Conservation (phyloP, 331 rosid genomes). For the Pyracantha coccinea region DNA sequence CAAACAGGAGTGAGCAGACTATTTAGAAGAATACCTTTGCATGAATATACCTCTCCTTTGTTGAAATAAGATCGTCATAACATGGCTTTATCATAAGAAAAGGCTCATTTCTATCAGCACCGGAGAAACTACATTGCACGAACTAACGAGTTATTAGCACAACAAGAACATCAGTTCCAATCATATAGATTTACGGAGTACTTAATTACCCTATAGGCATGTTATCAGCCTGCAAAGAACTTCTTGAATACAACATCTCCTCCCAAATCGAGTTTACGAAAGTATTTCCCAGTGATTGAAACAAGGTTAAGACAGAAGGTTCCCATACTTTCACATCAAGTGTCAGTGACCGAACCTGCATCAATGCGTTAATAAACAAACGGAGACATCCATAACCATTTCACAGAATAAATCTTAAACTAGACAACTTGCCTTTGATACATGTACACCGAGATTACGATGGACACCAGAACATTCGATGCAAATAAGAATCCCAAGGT, state of each 20-base stretch:
- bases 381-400: neutral
- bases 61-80: conserved; percentile 42
- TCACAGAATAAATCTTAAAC: neutral
- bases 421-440: conserved; percentile 55
- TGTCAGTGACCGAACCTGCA: conserved; percentile 65
- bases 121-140: conserved; percentile 34
- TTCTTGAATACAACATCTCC: conserved; percentile 40
- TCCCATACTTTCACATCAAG: conserved; percentile 85
- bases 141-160: conserved; percentile 16
- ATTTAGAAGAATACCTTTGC: conserved; percentile 43
- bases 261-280: conserved; percentile 71
- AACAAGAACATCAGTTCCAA: neutral
- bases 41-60: conserved; percentile 57
- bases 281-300: conserved; percentile 59
- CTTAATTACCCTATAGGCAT: conserved; percentile 31
- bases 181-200: conserved; percentile 5
- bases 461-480: conserved; percentile 80
- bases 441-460: conserved; percentile 77
- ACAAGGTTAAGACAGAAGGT: conserved; percentile 42
- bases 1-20: conserved; percentile 8
- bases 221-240: conserved; percentile 28
- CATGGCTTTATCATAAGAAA: conserved; percentile 42
- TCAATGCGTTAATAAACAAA: neutral
- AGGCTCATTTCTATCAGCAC: conserved; percentile 21
- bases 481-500: conserved; percentile 70